phyloP scores from a whole-genome alignment of 2,329 filamentous ascomycete species.

The Hymenoscyphus linearis region DNA sequence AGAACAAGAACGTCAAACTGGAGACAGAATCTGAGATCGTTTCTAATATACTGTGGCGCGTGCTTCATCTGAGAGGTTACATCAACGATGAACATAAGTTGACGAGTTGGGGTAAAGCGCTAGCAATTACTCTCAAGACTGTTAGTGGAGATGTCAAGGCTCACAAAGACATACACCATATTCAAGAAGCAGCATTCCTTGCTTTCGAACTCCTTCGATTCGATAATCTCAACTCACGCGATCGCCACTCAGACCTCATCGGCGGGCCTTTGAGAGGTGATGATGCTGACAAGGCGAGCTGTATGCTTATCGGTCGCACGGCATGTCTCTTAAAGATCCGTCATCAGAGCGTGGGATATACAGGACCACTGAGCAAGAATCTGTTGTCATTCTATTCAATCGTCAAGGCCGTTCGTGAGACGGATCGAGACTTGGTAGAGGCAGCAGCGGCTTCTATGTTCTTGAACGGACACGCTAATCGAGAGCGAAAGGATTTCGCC shows the following conservation, averaged over 20 bases:
- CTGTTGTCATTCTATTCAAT: constrained; percentile 82
- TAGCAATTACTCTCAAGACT: constrained; percentile 63
- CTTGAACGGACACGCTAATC: constrained; percentile 70
- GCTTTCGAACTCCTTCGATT: constrained; percentile 82
- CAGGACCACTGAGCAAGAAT: constrained; percentile 86
- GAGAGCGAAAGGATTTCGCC: constrained; percentile 55
- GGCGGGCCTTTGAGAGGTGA: constrained; percentile 50
- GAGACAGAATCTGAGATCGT: constrained; percentile 65
- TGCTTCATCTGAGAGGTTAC: constrained; percentile 84
- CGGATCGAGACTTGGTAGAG: constrained; percentile 78
- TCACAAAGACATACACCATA: constrained; percentile 38
- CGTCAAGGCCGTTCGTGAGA: constrained; percentile 70
- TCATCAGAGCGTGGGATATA: constrained; percentile 85
- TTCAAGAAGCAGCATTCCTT: constrained; percentile 75
- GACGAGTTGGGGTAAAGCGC: constrained; percentile 76
- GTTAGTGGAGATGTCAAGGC: constrained; percentile 49
- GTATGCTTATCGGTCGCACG: constrained; percentile 79
- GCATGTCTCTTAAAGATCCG: constrained; percentile 77
- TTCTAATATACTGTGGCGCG: constrained; percentile 77
- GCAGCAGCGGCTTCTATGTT: constrained; percentile 76
- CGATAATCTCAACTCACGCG: constrained; percentile 68
- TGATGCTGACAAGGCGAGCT: constrained; percentile 71
- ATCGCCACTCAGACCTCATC: constrained; percentile 49
- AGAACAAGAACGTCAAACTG: constrained; percentile 29
- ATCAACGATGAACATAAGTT: constrained; percentile 72